Evolutionary conservation across 805 yeast genomes (phyloP), one percentile per base, ranked within the genome.

Genomic region (Candida patagonica): DNA sequence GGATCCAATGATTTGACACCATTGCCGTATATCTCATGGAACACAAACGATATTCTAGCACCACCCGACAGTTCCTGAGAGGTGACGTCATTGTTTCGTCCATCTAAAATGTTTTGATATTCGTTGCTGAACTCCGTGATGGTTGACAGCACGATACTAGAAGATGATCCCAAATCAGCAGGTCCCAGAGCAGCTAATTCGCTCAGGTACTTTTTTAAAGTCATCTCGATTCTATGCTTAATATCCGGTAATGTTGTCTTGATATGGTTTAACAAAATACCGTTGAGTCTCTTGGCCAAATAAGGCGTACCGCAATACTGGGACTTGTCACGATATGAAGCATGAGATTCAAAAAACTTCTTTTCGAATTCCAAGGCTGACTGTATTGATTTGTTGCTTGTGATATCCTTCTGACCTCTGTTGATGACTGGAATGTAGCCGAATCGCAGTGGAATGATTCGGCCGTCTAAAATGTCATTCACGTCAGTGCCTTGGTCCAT

Each of bases 401-500:
- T 95, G 56, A 92, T 92, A 66, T 92, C 98, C 57, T 82, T 85
- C 67, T 92, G 98, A 54, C 96, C 96, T 66, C 98, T 78, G 65
- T 87, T 87, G 53, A 88, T 87, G 40, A 92, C 98, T 2, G 98
- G 97, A 43, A 88, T 94, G 56, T 89, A 92, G 42, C 98, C 98
- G 44, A 85, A 81, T 63, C 96, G 74, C 54, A 92, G 73, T 10
- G 96, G 96, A 55, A 92, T 88, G 37, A 92, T 94, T 60, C 96
- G 73, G 38, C 96, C 96, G 12, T 96, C 89, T 46, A 92, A 70
- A 53, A 92, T 88, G 59, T 92, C 98, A 52, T 87, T 76, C 31
- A 92, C 97, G 65, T 92, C 95, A 3, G 98, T 92, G 42, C 98
- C 98, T 53, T 84, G 80, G 60, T 92, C 98, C 98, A 92, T 92